Evolutionary conservation across 257 asterid species (phyloP).

Genomic region (Salvia hispanica): DNA sequence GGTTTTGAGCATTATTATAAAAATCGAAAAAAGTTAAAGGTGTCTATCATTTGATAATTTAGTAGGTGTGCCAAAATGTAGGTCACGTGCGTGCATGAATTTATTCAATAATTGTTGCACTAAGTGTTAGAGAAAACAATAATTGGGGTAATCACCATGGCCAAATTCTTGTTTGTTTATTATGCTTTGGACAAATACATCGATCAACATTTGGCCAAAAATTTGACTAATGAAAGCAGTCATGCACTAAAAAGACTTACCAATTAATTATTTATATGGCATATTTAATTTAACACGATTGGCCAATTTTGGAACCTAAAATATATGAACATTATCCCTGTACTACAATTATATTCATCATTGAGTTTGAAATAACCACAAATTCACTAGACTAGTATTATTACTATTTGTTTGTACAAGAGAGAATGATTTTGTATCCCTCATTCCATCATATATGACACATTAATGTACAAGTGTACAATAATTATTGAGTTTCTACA

Average conservation of each 20-base stretch:
- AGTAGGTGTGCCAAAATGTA: slow-evolving; percentile 32
- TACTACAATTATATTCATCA: too few species aligned
- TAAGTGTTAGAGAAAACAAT: slow-evolving; percentile 33
- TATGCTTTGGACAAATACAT: slow-evolving; percentile 37
- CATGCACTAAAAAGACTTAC: slow-evolving; percentile 6
- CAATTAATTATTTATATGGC: neutral
- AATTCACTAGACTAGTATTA: too few species aligned
- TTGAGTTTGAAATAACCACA: too few species aligned
- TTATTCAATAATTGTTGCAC: slow-evolving; percentile 48
- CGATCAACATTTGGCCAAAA: slow-evolving; percentile 39
- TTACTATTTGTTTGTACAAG: too few species aligned
- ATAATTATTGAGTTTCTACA: too few species aligned
- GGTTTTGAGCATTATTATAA: too few species aligned
- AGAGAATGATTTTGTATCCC: too few species aligned
- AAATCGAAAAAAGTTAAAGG: neutral
- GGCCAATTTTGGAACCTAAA: neutral
- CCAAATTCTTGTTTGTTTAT: slow-evolving; percentile 37
- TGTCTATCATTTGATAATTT: slow-evolving; percentile 1
- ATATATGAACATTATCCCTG: too few species aligned
- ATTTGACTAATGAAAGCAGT: slow-evolving; percentile 36
- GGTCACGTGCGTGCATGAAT: slow-evolving; percentile 46
- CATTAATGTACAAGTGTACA: too few species aligned
- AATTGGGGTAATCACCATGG: slow-evolving; percentile 37
- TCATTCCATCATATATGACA: too few species aligned
- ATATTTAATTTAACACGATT: neutral